Conservation (phyloP, 495 filamentous ascomycete species). For the Mytilinidion resinicola region DNA sequence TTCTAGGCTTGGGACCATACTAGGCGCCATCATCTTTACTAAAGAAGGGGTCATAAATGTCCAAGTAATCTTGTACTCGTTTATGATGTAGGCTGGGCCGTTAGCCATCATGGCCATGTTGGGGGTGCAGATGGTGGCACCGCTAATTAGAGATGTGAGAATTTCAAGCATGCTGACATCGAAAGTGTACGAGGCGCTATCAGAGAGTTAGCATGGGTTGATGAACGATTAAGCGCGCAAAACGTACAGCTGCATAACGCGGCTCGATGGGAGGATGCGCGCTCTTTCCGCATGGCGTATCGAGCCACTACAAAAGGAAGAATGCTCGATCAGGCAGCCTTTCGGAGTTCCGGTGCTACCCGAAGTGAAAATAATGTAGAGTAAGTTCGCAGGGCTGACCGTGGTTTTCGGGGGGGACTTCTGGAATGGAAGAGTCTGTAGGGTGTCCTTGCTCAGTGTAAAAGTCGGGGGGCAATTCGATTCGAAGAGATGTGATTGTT, state of each 20-base stretch:
- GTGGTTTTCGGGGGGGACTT: conserved; percentile 5
- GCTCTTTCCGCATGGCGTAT: conserved; percentile 39
- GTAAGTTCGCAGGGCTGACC: conserved; percentile 29
- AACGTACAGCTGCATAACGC: conserved; percentile 44
- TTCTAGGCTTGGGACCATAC: conserved; percentile 18
- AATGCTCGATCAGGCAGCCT: conserved; percentile 43
- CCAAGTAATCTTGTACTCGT: conserved; percentile 45
- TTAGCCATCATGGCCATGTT: conserved; percentile 49
- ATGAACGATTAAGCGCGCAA: too few species aligned
- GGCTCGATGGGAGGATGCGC: conserved; percentile 35
- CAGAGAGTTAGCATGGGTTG: too few species aligned
- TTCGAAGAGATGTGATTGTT: conserved; percentile 11
- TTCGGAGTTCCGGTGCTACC: conserved; percentile 50
- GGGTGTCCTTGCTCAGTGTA: conserved; percentile 11
- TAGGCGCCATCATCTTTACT: conserved; percentile 29
- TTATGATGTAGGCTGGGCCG: conserved; percentile 44
- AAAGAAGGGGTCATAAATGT: conserved; percentile 50
- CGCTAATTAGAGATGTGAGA: conserved; percentile 45
- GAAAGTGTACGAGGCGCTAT: conserved; percentile 45
- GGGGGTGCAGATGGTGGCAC: conserved; percentile 57
- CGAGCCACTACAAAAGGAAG: conserved; percentile 44
- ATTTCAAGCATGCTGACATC: conserved; percentile 51
- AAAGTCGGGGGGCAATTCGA: conserved; percentile 11
- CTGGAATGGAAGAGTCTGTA: conserved; percentile 5
- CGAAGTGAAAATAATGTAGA: conserved; percentile 48